Evolutionary conservation across 352 stramenopile species (phyloP).

Genomic region (Blastocystis sp.): DNA sequence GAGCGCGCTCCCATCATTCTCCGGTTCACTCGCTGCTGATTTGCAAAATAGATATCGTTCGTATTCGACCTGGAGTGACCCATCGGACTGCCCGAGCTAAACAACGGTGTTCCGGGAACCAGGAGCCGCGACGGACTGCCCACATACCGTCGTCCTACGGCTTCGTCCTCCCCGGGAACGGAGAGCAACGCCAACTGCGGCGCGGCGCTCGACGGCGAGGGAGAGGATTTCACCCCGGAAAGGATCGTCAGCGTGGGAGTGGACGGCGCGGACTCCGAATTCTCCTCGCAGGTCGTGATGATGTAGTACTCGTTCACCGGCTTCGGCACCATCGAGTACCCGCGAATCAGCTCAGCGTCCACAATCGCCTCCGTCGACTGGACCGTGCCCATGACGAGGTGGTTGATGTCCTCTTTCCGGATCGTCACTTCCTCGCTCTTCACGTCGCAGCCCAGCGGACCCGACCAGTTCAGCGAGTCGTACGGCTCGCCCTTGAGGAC

Average conservation of each 20-base stretch:
- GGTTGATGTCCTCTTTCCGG: background rate
- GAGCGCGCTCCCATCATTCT: no score
- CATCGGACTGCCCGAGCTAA: no score
- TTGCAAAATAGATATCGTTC: no score
- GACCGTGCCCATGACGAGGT: background rate
- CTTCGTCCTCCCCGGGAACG: background rate
- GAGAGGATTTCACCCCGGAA: background rate
- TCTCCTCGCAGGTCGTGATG: slow-evolving; percentile 1
- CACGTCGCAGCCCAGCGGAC: background rate
- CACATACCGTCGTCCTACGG: no score
- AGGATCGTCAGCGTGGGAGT: no score
- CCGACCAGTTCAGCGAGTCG: background rate
- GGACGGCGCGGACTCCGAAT: no score
- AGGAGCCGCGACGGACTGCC: no score
- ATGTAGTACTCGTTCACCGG: slow-evolving; percentile 25
- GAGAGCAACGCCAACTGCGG: background rate
- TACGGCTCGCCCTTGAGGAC: background rate
- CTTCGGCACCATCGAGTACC: background rate
- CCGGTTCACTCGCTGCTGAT: no score
- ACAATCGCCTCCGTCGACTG: background rate
- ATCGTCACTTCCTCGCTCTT: background rate
- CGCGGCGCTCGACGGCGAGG: background rate
- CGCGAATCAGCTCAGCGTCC: background rate
- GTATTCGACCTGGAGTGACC: no score
- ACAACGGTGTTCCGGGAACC: no score